A percentile compares a stretch with the other conserved stretches of the same genome.
Evolutionary conservation across 139 green algal genomes (phyloP).

Genomic region (Chlorella sp.): DNA sequence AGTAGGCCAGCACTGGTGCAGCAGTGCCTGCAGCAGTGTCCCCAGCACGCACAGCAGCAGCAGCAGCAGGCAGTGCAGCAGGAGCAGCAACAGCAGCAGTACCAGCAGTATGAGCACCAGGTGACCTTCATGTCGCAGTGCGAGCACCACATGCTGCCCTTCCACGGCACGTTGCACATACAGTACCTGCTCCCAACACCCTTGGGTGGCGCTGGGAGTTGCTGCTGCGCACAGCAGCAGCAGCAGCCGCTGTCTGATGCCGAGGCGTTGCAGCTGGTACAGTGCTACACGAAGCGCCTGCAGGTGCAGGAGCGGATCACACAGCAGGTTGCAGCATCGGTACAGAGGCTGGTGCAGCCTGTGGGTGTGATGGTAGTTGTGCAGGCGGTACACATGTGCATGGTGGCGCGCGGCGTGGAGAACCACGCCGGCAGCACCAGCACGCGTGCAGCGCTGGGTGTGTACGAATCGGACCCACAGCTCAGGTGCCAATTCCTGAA

Average conservation of each 20-base stretch:
- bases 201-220: neutral
- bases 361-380: constrained; percentile 69
- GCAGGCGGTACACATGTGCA: constrained; percentile 93
- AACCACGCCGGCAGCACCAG: constrained; percentile 74
- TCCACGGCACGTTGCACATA: constrained; percentile 73
- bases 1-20: too few relatives aligned
- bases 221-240: too few relatives aligned
- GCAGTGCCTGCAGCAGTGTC: constrained; percentile 1
- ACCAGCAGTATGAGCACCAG: constrained; percentile 5
- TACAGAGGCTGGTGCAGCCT: constrained; percentile 26
- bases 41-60: neutral
- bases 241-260: too few relatives aligned
- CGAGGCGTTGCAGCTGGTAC: too few relatives aligned
- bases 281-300: constrained; percentile 55
- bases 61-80: neutral
- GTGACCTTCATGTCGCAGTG: constrained; percentile 72
- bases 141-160: constrained; percentile 98
- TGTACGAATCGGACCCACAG: too few relatives aligned
- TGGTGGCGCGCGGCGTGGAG: constrained; percentile 91
- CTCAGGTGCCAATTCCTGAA: too few relatives aligned
- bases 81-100: constrained; percentile 9
- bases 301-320: constrained; percentile 95
- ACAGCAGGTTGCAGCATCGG: constrained; percentile 68
- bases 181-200: neutral
- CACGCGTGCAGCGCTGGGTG: constrained; percentile 50